These are phyloP conservation scores for Alternaria arborescens DNA, from an alignment of 2,329 filamentous ascomycete genomes.

Conservation along the genomic window DNA sequence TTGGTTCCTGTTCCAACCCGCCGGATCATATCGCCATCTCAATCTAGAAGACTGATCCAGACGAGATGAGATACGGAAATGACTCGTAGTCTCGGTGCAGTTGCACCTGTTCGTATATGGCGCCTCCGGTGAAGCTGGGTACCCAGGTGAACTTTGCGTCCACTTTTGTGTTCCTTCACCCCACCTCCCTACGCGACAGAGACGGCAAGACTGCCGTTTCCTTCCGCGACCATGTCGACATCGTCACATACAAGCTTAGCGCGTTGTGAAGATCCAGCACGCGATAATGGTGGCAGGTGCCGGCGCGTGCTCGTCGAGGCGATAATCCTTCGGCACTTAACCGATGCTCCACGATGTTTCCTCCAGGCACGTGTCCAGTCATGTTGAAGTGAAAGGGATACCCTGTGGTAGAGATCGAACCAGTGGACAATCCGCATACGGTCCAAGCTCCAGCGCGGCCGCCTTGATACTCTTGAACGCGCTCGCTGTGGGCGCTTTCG, in stretches of 20 bases:
- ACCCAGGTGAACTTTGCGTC: background rate
- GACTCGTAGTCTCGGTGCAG: constrained; percentile 17
- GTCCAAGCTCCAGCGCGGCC: background rate
- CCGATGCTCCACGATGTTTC: constrained; percentile 1
- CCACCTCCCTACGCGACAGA: background rate
- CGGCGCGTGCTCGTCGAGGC: constrained; percentile 1
- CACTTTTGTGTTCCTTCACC: background rate
- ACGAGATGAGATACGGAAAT: constrained; percentile 11
- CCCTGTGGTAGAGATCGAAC: background rate
- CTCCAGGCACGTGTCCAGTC: background rate
- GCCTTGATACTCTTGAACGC: background rate
- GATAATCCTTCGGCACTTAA: constrained; percentile 7
- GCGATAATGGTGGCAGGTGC: constrained; percentile 1
- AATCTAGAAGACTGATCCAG: constrained; percentile 21
- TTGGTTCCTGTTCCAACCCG: constrained; percentile 24
- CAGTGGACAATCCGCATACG: background rate
- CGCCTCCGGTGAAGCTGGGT: background rate
- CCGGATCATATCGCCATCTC: constrained; percentile 23
- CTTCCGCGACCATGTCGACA: constrained; percentile 5
- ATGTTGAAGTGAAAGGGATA: background rate
- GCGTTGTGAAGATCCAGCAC: background rate
- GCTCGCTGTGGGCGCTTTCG: background rate
- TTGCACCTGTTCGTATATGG: constrained; percentile 3
- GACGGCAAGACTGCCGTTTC: background rate
- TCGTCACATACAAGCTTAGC: background rate